Percentiles rank a stretch among this genome's conserved stretches.
These are phyloP conservation scores for Umbelopsis sp. DNA, from an alignment of 371 early-diverging fungal species.

Conservation along the genomic window DNA sequence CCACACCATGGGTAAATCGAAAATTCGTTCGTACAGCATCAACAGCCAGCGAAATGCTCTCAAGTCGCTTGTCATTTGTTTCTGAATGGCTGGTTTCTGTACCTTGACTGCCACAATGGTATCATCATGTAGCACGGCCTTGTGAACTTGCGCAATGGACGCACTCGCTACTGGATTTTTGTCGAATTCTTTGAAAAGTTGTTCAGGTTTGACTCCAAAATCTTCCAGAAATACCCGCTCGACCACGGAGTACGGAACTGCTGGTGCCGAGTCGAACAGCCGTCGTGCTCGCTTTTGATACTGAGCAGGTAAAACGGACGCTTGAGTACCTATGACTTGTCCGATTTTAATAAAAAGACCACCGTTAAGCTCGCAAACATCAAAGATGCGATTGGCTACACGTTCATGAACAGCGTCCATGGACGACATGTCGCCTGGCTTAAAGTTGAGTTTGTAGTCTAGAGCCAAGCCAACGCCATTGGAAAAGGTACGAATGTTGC, in stretches of 20 bases:
- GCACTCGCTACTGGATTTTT: constrained; percentile 82
- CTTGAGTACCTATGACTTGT: constrained; percentile 84
- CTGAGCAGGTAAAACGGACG: constrained; percentile 77
- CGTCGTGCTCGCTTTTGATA: constrained; percentile 71
- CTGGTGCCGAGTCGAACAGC: constrained; percentile 86
- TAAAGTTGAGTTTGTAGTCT: constrained; percentile 82
- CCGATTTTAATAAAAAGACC: constrained; percentile 92
- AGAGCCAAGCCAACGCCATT: constrained; percentile 60
- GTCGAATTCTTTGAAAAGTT: constrained; percentile 77
- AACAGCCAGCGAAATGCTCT: constrained; percentile 66
- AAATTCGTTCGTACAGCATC: constrained; percentile 68
- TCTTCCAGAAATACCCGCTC: constrained; percentile 73
- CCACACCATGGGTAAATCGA: constrained; percentile 88
- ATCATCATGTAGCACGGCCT: constrained; percentile 75
- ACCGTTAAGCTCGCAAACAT: constrained; percentile 81
- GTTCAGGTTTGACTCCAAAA: constrained; percentile 60
- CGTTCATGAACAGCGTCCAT: constrained; percentile 69
- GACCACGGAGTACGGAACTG: constrained; percentile 68
- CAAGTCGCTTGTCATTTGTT: constrained; percentile 87
- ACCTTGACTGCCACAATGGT: constrained; percentile 89
- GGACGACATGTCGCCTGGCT: constrained; percentile 37
- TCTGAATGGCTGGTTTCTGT: constrained; percentile 85
- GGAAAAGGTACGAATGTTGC: constrained; percentile 62
- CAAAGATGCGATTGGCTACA: constrained; percentile 74
- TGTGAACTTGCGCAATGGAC: constrained; percentile 94